Evolutionary conservation across 306 rosid species (phyloP), one percentile per base, ranked within the genome.

Genomic region (Cicer arietinum): DNA sequence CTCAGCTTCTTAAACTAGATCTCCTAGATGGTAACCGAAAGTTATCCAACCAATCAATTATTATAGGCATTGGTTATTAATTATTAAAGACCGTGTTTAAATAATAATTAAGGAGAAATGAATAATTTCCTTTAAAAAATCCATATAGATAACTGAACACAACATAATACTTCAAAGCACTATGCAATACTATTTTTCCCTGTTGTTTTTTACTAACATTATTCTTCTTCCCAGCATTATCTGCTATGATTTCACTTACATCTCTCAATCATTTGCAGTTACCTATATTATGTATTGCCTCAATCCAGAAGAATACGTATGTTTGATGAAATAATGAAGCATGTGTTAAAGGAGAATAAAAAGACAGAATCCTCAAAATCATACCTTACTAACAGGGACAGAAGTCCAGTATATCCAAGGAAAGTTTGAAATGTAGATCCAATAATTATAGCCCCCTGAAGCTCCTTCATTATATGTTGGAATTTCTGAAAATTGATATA

Each of bases 391-490:
- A 95, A 63, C 42, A 95, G 66, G 9, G 99, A 90, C 97, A 92
- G 89, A 67, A 95, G 87, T 79, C 99, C 99, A 51, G 80, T 83
- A 84, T 95, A 95, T 79, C 99, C 99, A 70, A 95, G 92, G 70
- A 95, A 72, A 53, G 96, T 86, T 88, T 95, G 99, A 85, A 95
- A 95, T 64, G 96, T 82, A 43, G 99, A 90, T 77, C 90, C 90
- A 66, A 92, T 89, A 77, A 95, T 95, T 82, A 95, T 67, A 72
- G 98, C 94, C 69, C 99, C 99, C 87, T 95, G 99, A 79, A 95
- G 84, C 91, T 92, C 96, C 90, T 89, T 95, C 99, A 95, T 95
- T 81, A 92, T 84, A 78, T 95, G 99, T 89, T 79, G 89, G 80
- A 95, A 95, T 80, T 88, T 95, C 99, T 95, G 93, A 75, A 73